A percentile compares a stretch with the other conserved stretches of the same genome.
These are phyloP conservation scores for Papiliotrema nemorosa DNA, from an alignment of 1,284 basidiomycete species.

Conservation along the genomic window DNA sequence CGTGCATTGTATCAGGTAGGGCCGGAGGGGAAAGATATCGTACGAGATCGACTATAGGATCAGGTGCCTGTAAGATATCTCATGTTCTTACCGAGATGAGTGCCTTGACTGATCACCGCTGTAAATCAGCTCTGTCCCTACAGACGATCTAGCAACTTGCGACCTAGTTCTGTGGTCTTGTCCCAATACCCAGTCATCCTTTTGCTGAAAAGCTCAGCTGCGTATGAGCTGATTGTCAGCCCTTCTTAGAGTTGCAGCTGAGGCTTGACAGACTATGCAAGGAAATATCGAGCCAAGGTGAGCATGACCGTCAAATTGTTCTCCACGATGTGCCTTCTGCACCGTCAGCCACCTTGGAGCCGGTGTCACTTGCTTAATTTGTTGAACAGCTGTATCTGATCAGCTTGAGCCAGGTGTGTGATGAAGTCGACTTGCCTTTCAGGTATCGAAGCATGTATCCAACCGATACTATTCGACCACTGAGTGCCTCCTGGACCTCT, in stretches of 20 bases:
- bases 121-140: conserved; percentile 14
- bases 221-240: conserved; percentile 10
- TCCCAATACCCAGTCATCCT: conserved; percentile 19
- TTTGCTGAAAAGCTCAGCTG: conserved; percentile 4
- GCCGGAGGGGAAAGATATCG: conserved; percentile 13
- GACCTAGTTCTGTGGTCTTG: conserved; percentile 19
- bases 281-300: conserved; percentile 51
- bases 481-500: conserved; percentile 58
- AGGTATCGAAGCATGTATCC: conserved; percentile 30
- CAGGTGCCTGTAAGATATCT: not conserved
- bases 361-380: conserved; percentile 51
- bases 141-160: conserved; percentile 10
- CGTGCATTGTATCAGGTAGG: conserved; percentile 12
- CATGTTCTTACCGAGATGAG: conserved; percentile 48
- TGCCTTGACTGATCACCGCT: conserved; percentile 54
- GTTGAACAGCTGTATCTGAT: conserved; percentile 46
- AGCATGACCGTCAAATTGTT: conserved; percentile 54
- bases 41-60: conserved; percentile 10
- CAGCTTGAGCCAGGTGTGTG: not conserved
- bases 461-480: conserved; percentile 70
- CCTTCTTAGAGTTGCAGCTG: not conserved
- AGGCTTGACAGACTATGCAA: conserved; percentile 43
- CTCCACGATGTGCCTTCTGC: conserved; percentile 45
- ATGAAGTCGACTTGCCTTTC: conserved; percentile 54
- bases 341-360: not conserved